These are phyloP conservation scores for Diplocarpon mali DNA, from an alignment of 2,329 filamentous ascomycete species.

Conservation along the genomic window DNA sequence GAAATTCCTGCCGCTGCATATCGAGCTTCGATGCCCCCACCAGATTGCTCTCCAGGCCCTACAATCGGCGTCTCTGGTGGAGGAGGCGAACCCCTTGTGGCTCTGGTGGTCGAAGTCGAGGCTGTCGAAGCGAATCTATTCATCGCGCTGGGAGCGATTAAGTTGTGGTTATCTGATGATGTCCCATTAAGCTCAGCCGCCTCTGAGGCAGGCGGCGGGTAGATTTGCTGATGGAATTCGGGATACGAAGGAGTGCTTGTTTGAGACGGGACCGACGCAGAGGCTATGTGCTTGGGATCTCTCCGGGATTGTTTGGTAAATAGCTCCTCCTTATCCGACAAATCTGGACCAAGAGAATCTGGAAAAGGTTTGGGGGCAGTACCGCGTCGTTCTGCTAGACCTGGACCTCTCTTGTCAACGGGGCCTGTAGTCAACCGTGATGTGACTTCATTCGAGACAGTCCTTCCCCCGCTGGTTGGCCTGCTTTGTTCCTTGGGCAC, in stretches of 20 bases:
- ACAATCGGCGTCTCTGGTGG: constrained; percentile 86
- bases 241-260: constrained; percentile 16
- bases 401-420: constrained; percentile 46
- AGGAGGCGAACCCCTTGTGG: constrained; percentile 84
- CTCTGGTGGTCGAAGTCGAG: constrained; percentile 85
- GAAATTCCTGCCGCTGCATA: constrained; percentile 89
- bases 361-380: constrained; percentile 74
- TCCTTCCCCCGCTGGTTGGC: constrained; percentile 14
- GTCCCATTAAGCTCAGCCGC: constrained; percentile 15
- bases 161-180: constrained; percentile 9
- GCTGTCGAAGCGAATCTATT: constrained; percentile 68
- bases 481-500: constrained; percentile 13
- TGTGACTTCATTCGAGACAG: constrained; percentile 25
- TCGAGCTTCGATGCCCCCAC: constrained; percentile 77
- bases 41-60: constrained; percentile 57
- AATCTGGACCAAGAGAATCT: constrained; percentile 67
- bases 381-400: constrained; percentile 71
- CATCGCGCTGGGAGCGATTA: constrained; percentile 33
- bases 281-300: constrained; percentile 29
- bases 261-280: constrained; percentile 16
- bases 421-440: constrained; percentile 29
- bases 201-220: constrained; percentile 41
- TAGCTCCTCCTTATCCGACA: constrained; percentile 66
- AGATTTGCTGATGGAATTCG: constrained; percentile 33
- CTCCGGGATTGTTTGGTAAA: constrained; percentile 49